phyloP scores from a whole-genome alignment of 1,139 yeast genomes.

The Kluyveromyces marxianus region DNA sequence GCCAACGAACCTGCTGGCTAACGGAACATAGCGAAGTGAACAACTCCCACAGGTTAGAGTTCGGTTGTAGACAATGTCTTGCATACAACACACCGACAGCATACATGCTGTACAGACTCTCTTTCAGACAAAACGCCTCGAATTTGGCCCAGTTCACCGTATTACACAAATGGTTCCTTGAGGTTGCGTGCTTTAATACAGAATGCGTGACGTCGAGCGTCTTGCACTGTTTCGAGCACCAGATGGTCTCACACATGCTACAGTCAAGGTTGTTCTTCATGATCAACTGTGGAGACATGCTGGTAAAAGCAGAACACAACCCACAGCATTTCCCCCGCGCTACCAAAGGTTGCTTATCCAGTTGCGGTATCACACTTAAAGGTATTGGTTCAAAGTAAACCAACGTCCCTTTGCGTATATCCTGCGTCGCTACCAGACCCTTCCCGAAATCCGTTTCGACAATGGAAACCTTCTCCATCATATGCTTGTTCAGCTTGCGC shows the following conservation, averaged over 20 bases:
- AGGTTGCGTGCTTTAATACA: conserved; percentile 47
- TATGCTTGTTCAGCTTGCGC: conserved; percentile 4
- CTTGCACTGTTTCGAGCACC: conserved; percentile 69
- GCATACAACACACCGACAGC: conserved; percentile 57
- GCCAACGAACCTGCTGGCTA: conserved; percentile 57
- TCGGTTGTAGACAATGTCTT: conserved; percentile 27
- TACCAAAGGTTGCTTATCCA: conserved; percentile 58
- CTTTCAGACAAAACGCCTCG: conserved; percentile 55
- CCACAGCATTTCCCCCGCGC: conserved; percentile 69
- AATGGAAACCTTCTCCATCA: conserved; percentile 43
- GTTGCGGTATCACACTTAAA: conserved; percentile 60
- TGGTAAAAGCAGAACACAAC: conserved; percentile 62
- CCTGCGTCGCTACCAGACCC: conserved; percentile 40
- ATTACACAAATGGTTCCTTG: conserved; percentile 33
- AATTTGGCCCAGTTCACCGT: conserved; percentile 46
- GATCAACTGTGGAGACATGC: conserved; percentile 31
- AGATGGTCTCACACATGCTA: conserved; percentile 54
- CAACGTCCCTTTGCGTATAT: conserved; percentile 42
- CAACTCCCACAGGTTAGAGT: not conserved
- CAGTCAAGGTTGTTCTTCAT: conserved; percentile 57
- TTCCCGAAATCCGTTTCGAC: conserved; percentile 42
- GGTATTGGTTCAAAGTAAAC: conserved; percentile 59
- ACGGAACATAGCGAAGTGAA: conserved; percentile 60
- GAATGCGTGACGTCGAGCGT: conserved; percentile 46
- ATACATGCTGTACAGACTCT: conserved; percentile 64